These are phyloP conservation scores for Aspergillus fijiensis DNA, from an alignment of 2,329 filamentous ascomycete species.

Conservation along the genomic window DNA sequence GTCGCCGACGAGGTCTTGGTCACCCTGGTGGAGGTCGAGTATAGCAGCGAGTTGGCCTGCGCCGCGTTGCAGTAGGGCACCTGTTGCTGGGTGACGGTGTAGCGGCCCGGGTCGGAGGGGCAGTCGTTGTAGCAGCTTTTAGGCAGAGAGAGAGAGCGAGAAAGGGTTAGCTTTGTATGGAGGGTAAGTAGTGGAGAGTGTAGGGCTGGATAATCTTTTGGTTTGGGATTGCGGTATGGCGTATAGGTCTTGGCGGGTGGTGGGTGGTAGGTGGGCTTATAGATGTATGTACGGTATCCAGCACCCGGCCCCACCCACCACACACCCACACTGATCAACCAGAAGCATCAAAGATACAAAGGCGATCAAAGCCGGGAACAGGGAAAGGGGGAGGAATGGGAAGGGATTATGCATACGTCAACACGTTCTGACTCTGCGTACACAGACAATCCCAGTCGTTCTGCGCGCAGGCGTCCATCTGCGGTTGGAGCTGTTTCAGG, in stretches of 20 bases:
- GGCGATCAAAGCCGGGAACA: background rate
- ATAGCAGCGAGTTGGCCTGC: conserved; percentile 31
- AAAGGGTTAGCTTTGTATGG: no score
- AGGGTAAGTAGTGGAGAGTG: no score
- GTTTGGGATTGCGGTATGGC: no score
- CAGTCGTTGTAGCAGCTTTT: conserved; percentile 65
- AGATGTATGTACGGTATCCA: no score
- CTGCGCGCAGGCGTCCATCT: conserved; percentile 10
- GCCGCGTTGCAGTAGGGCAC: conserved; percentile 46
- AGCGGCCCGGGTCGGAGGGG: conserved; percentile 48
- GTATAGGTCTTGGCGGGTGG: no score
- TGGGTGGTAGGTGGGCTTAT: no score
- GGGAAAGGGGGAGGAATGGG: background rate
- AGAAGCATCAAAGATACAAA: background rate
- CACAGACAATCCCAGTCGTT: conserved; percentile 18
- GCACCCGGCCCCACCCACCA: no score
- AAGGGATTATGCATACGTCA: conserved; percentile 5
- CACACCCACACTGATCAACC: no score
- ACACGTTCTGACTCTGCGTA: conserved; percentile 15
- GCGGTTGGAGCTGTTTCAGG: conserved; percentile 5
- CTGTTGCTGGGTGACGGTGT: conserved; percentile 33
- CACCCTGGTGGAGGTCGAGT: conserved; percentile 14
- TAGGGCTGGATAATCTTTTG: background rate
- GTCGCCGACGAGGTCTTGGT: conserved; percentile 10
- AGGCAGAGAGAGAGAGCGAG: no score